A percentile compares a stretch with the other conserved stretches of the same genome.
phyloP scores from a whole-genome alignment of 805 yeast genomes.

The Hanseniaspora clermontiae region DNA sequence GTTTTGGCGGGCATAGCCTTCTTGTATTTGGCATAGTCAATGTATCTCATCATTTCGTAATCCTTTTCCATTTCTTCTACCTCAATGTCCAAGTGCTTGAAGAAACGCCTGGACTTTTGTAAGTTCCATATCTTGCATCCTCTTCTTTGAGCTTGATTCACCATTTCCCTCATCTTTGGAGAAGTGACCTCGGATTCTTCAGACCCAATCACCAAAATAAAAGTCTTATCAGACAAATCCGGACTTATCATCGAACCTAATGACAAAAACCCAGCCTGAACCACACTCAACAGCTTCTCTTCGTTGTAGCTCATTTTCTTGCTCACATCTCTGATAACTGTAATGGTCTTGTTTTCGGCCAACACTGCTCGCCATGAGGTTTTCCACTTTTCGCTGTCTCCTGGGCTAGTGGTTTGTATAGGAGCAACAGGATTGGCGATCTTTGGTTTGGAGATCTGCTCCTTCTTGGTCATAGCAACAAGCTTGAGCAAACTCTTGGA shows the following conservation, averaged over 20 bases:
- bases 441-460: conserved; percentile 15
- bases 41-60: conserved; percentile 4
- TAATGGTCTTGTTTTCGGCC: conserved; percentile 1
- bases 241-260: conserved; percentile 47
- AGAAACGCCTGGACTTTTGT: conserved; percentile 71
- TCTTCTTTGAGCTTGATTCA: conserved; percentile 46
- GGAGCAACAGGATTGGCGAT: conserved; percentile 18
- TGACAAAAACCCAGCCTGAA: conserved; percentile 24
- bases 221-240: conserved; percentile 45
- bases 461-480: conserved; percentile 19
- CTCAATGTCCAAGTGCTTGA: conserved; percentile 47
- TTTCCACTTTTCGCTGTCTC: conserved; percentile 14
- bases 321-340: neutral
- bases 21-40: conserved; percentile 9
- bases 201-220: conserved; percentile 67
- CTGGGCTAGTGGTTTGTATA: neutral
- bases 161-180: conserved; percentile 46
- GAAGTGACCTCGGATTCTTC: conserved; percentile 30
- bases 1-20: neutral
- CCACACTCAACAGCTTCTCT: conserved; percentile 19
- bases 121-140: conserved; percentile 77
- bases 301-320: conserved; percentile 16
- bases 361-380: conserved; percentile 9
- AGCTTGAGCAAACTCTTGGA: conserved; percentile 4
- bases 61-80: conserved; percentile 22